Evolutionary conservation across 2,329 filamentous ascomycete species (phyloP).

Genomic region (Diaporthe sp.): DNA sequence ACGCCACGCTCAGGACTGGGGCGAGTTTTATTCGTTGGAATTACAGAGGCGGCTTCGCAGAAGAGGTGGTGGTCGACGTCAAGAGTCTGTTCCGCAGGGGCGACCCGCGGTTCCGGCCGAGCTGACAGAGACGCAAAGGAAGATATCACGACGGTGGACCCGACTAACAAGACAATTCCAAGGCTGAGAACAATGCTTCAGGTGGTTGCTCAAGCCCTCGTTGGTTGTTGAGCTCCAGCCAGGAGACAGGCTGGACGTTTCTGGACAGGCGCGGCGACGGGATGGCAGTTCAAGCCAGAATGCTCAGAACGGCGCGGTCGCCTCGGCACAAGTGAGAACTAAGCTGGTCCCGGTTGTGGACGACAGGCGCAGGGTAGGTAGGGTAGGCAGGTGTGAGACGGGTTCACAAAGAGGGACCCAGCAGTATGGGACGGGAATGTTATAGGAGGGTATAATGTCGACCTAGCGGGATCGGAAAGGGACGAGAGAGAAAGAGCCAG

Average conservation of each 20-base stretch:
- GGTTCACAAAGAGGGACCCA: conserved; percentile 30
- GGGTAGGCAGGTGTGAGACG: conserved; percentile 1
- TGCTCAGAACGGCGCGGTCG: not conserved
- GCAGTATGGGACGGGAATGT: conserved; percentile 16
- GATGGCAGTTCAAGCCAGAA: conserved; percentile 12
- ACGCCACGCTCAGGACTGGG: conserved; percentile 7
- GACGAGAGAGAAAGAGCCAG: not conserved
- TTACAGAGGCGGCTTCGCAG: conserved; percentile 16
- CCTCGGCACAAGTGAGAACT: conserved; percentile 16
- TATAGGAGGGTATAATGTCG: conserved; percentile 14
- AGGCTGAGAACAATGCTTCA: not conserved
- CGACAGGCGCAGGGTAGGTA: conserved; percentile 16
- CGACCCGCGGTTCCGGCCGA: not conserved
- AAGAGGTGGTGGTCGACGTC: not conserved
- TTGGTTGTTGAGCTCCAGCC: too few relatives aligned
- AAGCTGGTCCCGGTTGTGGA: not conserved
- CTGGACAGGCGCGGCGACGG: not conserved
- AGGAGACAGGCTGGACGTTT: not conserved
- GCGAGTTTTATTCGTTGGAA: not conserved
- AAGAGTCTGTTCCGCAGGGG: not conserved
- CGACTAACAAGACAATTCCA: not conserved
- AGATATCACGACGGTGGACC: not conserved
- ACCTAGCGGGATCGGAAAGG: conserved; percentile 14
- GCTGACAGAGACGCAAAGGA: not conserved
- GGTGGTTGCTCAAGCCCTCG: not conserved